Percentiles rank a stretch among this genome's conserved stretches.
These are phyloP conservation scores for Suillus bovinus DNA, from an alignment of 768 basidiomycete species.

Conservation along the genomic window DNA sequence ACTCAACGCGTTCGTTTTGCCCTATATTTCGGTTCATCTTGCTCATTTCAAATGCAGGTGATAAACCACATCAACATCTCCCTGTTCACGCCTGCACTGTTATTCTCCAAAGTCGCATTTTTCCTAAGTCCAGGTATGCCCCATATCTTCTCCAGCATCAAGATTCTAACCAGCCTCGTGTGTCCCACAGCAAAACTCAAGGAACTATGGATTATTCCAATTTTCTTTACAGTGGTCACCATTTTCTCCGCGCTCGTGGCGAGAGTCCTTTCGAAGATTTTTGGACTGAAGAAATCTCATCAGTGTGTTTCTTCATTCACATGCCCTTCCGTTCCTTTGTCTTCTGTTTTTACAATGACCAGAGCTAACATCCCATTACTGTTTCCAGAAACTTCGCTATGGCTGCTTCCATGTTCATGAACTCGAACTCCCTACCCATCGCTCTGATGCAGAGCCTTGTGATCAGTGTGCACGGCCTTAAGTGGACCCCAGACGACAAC, in stretches of 20 bases:
- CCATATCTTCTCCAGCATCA: not conserved
- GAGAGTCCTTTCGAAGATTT: conserved; percentile 57
- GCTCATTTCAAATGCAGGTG: conserved; percentile 37
- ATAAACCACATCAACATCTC: conserved; percentile 83
- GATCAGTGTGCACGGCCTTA: conserved; percentile 76
- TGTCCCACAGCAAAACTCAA: conserved; percentile 58
- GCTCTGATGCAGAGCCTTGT: conserved; percentile 93
- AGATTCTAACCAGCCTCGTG: not conserved
- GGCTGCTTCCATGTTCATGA: conserved; percentile 89
- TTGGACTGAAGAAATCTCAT: conserved; percentile 75
- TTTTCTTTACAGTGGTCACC: conserved; percentile 83
- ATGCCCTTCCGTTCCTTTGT: not conserved
- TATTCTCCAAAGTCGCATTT: conserved; percentile 96
- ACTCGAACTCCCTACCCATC: conserved; percentile 92
- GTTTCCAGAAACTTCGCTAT: conserved; percentile 67
- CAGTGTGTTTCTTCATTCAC: conserved; percentile 43
- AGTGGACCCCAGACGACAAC: conserved; percentile 81
- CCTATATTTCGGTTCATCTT: not conserved
- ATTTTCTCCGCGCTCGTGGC: conserved; percentile 69
- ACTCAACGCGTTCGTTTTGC: conserved; percentile 74
- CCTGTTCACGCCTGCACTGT: conserved; percentile 83
- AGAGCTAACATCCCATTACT: not conserved
- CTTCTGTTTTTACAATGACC: not conserved
- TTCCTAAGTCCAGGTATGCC: conserved; percentile 73
- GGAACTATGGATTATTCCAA: conserved; percentile 83